Evolutionary conservation across 108 stramenopile species (phyloP), one percentile per base, ranked within the genome.

Genomic region (Cyclostephanos invisitatus): DNA sequence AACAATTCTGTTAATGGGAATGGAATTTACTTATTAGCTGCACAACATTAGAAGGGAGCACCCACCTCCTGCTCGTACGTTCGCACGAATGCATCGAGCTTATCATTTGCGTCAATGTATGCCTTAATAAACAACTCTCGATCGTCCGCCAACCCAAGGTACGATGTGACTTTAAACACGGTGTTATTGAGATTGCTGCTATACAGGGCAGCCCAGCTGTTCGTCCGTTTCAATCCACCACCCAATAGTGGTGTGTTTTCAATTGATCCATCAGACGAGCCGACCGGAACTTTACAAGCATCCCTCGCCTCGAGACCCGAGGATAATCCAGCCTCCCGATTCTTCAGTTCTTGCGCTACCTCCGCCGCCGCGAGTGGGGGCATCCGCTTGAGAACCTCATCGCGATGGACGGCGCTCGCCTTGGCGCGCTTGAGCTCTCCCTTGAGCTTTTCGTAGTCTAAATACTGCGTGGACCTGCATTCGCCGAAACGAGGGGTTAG

Each of bases 401-500:
- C 78, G 12, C 75, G 71, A 44, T 69, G 15, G 38, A 49, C 62
- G 12, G 29, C 25, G 5, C 62, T 72, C 9, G 53, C 32, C 51
- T 84, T 84, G 60, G 78, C 74, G 17, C 64, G 70, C 72, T 84
- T 84, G 3, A 84, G 67, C 7, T 75, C 42, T 1, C 22, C 20
- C 65, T 84, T 84, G 48, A 84, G 61, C 28, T 67, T 70, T 67
- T 84, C 83, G 70, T 95, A 95, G 70, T 88, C 83, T 40, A 95
- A 75, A 66, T 95, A 95, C 56, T 87, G 67, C 24, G 83, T 79
- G 57, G 76, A 64, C 60, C 60, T 61, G 36, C 3, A 44, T 3
- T 3, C 20, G 7, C 14, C 18, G 32, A 28, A 29, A 59, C 29
- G 58, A n/a, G 36, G 36, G 1, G 25, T 57, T 14, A 57, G 27